Base-by-base conservation (phyloP, 2,329 filamentous ascomycete species). In the Botryosphaeria dothidea region DNA sequence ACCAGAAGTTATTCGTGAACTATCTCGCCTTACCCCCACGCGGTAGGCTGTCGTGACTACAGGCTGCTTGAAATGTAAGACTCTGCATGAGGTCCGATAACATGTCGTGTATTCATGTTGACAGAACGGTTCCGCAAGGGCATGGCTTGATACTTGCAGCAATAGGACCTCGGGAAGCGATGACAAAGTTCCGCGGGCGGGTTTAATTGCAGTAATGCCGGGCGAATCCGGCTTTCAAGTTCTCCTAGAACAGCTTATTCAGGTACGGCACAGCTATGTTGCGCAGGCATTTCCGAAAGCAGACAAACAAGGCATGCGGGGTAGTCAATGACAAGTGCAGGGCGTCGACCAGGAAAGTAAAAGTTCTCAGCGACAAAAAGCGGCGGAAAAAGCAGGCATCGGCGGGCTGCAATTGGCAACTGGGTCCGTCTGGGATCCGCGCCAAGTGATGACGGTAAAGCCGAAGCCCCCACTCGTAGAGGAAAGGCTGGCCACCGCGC, bases 391-490 rank as follows among this genome's bases (percentile, higher is more conserved):
- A 29, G 54, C 23, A 27, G 25, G 54, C 54, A 21, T 58, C 23
- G 19, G 54, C 23, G 9, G 23, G 60, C 60, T 54, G 21, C 25
- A 52, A 52, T 54, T n/a, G 60, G 60, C 46, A 62, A 62, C 60
- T 41, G 29, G 34, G 23, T 43, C 46, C 60, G 60, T 27, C 34
- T 31, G 46, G 23, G 54, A 56, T 25, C n/a, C 51, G 51, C 31
- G 51, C 46, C 34, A 58, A 58, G 54, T 27, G 21, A 56, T 56
- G 52, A 56, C 52, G 34, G 21, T 25, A 49, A 34, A 54, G 60
- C 60, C 48, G 60, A 45, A 38, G 46, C 60, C 60, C 60, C 48
- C 60, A 63, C 38, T 43, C 60, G 46, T 41, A 62, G 41, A 63
- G 61, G 46, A 43, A 51, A 46, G 51, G 62, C 49, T 54, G 60